These are phyloP conservation scores for Hordeum marinum DNA, from an alignment of 176 grass and related monocot species.

Conservation along the genomic window DNA sequence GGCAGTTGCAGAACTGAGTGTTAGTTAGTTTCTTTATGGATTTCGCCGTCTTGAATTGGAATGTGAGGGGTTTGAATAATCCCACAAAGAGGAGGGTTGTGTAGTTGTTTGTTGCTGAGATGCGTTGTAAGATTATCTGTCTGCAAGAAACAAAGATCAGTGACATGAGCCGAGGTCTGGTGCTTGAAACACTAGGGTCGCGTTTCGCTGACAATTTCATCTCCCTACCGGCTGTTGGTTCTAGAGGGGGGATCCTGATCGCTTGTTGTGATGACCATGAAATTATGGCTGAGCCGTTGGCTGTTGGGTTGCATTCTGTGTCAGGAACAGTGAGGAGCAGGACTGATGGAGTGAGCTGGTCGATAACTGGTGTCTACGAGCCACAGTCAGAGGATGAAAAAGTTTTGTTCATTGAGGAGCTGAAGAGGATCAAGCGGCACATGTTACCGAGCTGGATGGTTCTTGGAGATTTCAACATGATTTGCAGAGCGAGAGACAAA, in stretches of 20 bases:
- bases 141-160: background rate
- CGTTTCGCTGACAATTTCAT: background rate
- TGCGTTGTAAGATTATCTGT: too few relatives aligned
- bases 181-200: background rate
- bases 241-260: background rate
- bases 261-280: background rate
- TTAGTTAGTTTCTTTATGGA: too few relatives aligned
- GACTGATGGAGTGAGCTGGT: background rate
- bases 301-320: background rate
- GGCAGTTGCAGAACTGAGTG: too few relatives aligned
- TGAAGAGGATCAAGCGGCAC: background rate
- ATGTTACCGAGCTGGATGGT: background rate
- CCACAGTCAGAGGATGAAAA: background rate
- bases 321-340: background rate
- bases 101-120: too few relatives aligned
- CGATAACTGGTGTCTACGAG: background rate
- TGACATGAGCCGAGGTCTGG: background rate
- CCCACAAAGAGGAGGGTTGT: too few relatives aligned
- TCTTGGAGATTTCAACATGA: too few relatives aligned
- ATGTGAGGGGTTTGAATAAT: too few relatives aligned
- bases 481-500: background rate
- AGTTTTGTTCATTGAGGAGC: background rate
- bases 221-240: background rate
- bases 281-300: background rate
- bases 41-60: too few relatives aligned